Base-by-base conservation (phyloP, 139 green algal species). In the Chloropicon primus region DNA sequence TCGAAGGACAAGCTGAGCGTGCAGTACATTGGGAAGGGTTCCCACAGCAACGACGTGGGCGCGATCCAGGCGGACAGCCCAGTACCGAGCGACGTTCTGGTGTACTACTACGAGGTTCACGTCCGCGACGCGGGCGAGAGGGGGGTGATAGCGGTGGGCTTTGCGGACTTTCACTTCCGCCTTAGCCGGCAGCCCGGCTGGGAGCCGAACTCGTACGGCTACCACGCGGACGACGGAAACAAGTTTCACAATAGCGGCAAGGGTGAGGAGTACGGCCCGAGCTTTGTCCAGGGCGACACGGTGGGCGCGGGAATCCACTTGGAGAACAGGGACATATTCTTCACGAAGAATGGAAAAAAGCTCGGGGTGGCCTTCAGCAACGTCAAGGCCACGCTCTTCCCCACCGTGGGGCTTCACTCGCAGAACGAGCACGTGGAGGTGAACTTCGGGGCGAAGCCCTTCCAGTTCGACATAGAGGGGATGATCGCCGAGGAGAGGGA, bases 21-120 rank as follows among this genome's bases (percentile, higher is more conserved):
- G 1, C 80, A 76, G 1, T 96, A 97, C 80, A 86, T 72, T 2
- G 87, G 85, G 5, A 80, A 89, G 22, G 87, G 77, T 0, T 78
- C 84, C 21, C 89, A 95, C 72, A 75, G 54, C 26, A 91, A 90
- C 53, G 92, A 96, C 41, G 92, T 97, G 0, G 82, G 84, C 23
- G 74, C 77, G 0, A 81, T 84, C 21, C 88, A 91, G 82, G 85
- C 86, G 22, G 92, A 96, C 80, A 80, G 81, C 3, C 84, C 89
- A 0, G 88, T 89, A 3, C 92, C 91, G 0, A 62, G 73, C 2
- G 82, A 85, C 5, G 72, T 72, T 2, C 74, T 79, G 1, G 22
- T 97, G 0, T 97, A 91, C 77, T 97, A 97, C 78, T 97, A 89
- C 73, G 93, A 97, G 80, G 5, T 93, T 1, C 87, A 78, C 0